Evolutionary conservation across 176 grass and related monocot species (phyloP), one percentile per base, ranked within the genome.

Genomic region (Musa itinerans): DNA sequence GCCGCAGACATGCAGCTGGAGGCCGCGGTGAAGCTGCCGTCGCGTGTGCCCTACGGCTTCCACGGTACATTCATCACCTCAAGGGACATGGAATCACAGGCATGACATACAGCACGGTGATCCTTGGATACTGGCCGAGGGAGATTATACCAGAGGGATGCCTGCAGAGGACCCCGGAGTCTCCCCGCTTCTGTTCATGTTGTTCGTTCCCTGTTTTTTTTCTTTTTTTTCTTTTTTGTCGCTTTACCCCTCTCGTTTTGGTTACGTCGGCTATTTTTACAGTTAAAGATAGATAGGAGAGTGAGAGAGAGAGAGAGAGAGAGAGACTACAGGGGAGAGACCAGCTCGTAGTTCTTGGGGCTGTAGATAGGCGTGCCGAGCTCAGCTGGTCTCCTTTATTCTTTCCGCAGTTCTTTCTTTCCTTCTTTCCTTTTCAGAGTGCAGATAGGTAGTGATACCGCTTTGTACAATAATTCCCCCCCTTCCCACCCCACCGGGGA

Each of bases 41-140:
- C 93, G 0, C 85, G 93, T 0, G 93, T 96, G 1, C 93, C 93
- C 2, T 96, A 96, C 24, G 93, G 93, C 12, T 96, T 96, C 88
- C 93, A 96, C 49, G 93, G 93, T 56, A 92, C 93, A 15, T 96
- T 96, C 72, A 81, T 96, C 78, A 63, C 73, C 52, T 77, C 83
- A 5, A 19, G 23, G 9, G 89, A 92, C 63, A 70, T 96, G 43
- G 77, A 86, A 0, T 65, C 85, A 11, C 89, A 96, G 87, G 83
- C 80, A 34, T 92, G 85, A 52, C 56, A 16, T 19, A 19, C 15
- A 22, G 2, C 22, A 25, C 4, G 20, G 11, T 52, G 20, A 13
- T 20, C 16, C 43, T 9, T 53, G 11, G 25, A 21, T 52, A 11
- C 8, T 51, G 76, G 67, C 21, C 17, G 29, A 51, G 6, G 68